Evolutionary conservation across 1,139 yeast species (phyloP), one percentile per base, ranked within the genome.

Genomic region (Petasospora rhodanensis): DNA sequence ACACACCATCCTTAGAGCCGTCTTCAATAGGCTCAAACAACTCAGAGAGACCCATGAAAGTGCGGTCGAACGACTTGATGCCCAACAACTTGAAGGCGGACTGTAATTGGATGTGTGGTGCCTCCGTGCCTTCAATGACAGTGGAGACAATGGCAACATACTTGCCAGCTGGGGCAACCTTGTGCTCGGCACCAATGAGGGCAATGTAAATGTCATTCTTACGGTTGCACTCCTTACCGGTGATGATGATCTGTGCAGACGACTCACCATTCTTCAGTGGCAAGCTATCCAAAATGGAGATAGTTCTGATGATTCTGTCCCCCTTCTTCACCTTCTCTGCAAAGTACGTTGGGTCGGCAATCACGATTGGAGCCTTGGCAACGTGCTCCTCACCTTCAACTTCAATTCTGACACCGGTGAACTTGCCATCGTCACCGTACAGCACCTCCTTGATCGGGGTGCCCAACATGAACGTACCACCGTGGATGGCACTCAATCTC

Each of bases 311-410:
- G 34, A 93, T 95, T 55, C 72, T 79, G 48, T 81, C 77, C 5
- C 91, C 79, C 58, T 84, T 76, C 56, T 75, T 70, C 40, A 91
- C 96, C 61, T 77, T 80, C 28, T 81, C 85, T 3, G 97, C 96
- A 77, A 91, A 91, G 58, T 91, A 91, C 12, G 98, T 91, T 39
- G 99, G 99, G 59, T 91, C 99, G 22, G 96, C 96, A 65, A 91
- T 87, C 26, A 91, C 95, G 43, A 87, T 68, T 46, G 95, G 95
- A 1, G 98, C 96, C 53, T 75, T 80, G 20, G 96, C 96, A 26
- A 72, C 73, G 19, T 50, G 45, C 19, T 36, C 45, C 31, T 50
- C 43, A 46, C 96, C 97, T 51, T 87, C 94, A 13, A 50, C 28
- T 43, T 89, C 93, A 32, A 96, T 35, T 24, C 34, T 35, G 10